phyloP scores from a whole-genome alignment of 2,329 filamentous ascomycete species.

The Plenodomus tracheiphilus region DNA sequence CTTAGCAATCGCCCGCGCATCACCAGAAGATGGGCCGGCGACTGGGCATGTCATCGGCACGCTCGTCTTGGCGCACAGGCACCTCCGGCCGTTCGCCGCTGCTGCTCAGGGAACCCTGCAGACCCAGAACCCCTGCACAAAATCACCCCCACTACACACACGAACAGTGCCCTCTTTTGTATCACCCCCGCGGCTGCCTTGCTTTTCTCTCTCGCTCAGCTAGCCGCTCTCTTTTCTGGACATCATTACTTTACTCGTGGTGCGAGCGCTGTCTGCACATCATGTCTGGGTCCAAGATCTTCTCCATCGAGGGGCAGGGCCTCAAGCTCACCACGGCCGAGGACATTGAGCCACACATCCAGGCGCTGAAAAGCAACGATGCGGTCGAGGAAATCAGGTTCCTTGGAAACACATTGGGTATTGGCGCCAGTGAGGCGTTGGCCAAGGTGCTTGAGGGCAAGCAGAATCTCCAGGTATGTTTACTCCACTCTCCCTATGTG shows the following conservation, averaged over 20 bases:
- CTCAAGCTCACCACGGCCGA: slow-evolving; percentile 89
- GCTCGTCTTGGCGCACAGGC: slow-evolving; percentile 23
- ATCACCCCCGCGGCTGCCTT: slow-evolving; percentile 1
- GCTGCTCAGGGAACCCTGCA: too few species aligned
- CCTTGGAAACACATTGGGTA: slow-evolving; percentile 88
- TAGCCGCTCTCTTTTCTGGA: not conserved
- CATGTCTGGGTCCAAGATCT: slow-evolving; percentile 65
- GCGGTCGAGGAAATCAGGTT: slow-evolving; percentile 85
- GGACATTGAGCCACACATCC: slow-evolving; percentile 84
- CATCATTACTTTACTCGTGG: not conserved
- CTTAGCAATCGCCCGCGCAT: slow-evolving; percentile 32
- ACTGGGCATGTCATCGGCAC: slow-evolving; percentile 22
- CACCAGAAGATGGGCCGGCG: slow-evolving; percentile 7
- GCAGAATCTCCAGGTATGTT: slow-evolving; percentile 70
- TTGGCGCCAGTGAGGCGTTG: slow-evolving; percentile 83
- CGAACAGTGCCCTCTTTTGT: slow-evolving; percentile 22
- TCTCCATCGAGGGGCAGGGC: slow-evolving; percentile 88
- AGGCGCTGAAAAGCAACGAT: slow-evolving; percentile 69
- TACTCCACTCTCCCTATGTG: not conserved
- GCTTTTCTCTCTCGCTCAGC: slow-evolving; percentile 2
- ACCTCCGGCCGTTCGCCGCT: slow-evolving; percentile 16
- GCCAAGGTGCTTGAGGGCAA: slow-evolving; percentile 83
- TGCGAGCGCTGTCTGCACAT: slow-evolving; percentile 5
- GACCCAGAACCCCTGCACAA: slow-evolving; percentile 15
- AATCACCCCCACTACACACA: slow-evolving; percentile 35